These are phyloP conservation scores for Naumovozyma baii DNA, from an alignment of 805 yeast species.

Conservation along the genomic window DNA sequence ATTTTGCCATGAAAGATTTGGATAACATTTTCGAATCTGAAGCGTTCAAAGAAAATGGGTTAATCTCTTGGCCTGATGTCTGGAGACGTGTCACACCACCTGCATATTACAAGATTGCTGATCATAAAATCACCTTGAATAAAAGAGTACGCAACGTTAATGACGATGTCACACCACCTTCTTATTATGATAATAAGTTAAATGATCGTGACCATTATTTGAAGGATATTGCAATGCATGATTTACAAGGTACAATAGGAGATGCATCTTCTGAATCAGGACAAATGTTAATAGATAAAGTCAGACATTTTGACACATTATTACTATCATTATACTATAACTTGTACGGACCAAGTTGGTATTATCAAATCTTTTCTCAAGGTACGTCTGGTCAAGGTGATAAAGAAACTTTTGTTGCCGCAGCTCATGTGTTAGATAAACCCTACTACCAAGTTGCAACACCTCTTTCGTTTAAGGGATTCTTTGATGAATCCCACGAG, in stretches of 20 bases:
- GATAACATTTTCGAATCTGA: conserved; percentile 36
- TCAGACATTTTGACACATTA: conserved; percentile 47
- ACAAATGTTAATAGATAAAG: conserved; percentile 52
- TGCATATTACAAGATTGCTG: conserved; percentile 45
- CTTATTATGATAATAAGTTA: conserved; percentile 8
- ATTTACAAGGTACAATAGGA: conserved; percentile 53
- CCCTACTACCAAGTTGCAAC: conserved; percentile 45
- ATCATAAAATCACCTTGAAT: conserved; percentile 29
- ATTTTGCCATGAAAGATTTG: conserved; percentile 42
- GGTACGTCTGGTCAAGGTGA: conserved; percentile 76
- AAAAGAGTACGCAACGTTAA: conserved; percentile 26
- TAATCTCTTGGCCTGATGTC: conserved; percentile 68
- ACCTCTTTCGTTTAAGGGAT: conserved; percentile 32
- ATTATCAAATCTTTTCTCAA: conserved; percentile 59
- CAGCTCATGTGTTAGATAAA: conserved; percentile 43
- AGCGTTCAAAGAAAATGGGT: conserved; percentile 40
- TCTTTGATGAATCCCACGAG: conserved; percentile 17
- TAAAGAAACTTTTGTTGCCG: conserved; percentile 66
- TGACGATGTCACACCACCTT: conserved; percentile 19
- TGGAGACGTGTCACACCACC: conserved; percentile 68
- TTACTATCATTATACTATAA: conserved; percentile 57
- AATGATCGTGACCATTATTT: conserved; percentile 2
- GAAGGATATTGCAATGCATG: conserved; percentile 42
- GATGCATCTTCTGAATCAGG: conserved; percentile 67
- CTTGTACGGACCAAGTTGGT: conserved; percentile 53